A percentile compares a stretch with the other conserved stretches of the same genome.
Conservation (phyloP, 2,329 filamentous ascomycete genomes). For the Colletotrichum sp. region DNA sequence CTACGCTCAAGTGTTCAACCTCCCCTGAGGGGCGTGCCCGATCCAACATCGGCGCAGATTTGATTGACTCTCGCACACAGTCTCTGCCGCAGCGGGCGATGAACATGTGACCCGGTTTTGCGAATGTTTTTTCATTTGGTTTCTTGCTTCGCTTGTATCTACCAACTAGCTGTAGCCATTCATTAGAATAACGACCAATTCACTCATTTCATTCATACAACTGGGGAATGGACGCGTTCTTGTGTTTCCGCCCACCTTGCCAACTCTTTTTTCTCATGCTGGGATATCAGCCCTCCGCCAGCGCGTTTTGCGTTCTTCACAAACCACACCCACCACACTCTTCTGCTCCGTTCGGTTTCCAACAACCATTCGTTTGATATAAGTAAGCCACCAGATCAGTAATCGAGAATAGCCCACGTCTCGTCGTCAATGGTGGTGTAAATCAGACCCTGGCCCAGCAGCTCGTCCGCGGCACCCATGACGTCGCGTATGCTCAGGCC, state of each 20-base stretch:
- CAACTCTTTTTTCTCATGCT: background rate
- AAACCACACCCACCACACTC: background rate
- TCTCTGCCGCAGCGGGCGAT: background rate
- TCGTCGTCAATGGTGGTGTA: conserved; percentile 93
- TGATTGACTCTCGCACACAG: background rate
- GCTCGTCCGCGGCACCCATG: conserved; percentile 78
- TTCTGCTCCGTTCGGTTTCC: background rate
- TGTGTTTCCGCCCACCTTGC: background rate
- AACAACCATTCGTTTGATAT: background rate
- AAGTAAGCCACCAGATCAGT: conserved; percentile 35
- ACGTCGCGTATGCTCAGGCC: conserved; percentile 74
- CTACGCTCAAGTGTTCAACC: conserved; percentile 9
- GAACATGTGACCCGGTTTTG: background rate
- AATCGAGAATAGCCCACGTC: conserved; percentile 87
- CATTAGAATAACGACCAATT: conserved; percentile 16
- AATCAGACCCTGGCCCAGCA: conserved; percentile 75
- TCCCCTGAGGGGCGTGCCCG: background rate
- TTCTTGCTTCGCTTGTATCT: conserved; percentile 10
- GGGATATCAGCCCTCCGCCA: background rate
- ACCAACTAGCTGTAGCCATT: conserved; percentile 21
- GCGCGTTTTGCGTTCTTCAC: background rate
- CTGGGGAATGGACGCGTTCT: background rate
- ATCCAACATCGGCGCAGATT: conserved; percentile 7
- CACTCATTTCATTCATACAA: conserved; percentile 14
- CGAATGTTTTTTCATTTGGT: background rate